Percentiles rank a stretch among this genome's conserved stretches.
phyloP scores from a whole-genome alignment of 1,139 yeast genomes.

The Candida albicans region DNA sequence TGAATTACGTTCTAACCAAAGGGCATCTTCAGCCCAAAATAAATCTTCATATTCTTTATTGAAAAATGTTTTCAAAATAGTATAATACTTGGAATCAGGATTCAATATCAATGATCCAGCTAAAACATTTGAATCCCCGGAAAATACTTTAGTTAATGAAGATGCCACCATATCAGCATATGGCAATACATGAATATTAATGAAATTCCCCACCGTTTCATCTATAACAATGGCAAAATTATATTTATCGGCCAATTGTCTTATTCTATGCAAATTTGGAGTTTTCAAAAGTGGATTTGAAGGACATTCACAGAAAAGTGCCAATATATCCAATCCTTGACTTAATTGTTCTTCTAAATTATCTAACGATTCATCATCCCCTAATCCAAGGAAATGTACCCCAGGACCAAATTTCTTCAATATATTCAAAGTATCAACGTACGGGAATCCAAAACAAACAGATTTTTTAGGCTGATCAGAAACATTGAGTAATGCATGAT shows the following conservation, averaged over 20 bases:
- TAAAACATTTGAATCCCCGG: slow-evolving; percentile 95
- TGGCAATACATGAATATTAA: slow-evolving; percentile 79
- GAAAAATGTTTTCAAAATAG: slow-evolving; percentile 52
- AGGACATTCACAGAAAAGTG: slow-evolving; percentile 89
- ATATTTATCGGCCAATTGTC: slow-evolving; percentile 64
- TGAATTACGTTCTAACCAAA: slow-evolving; percentile 87
- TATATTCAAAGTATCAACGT: slow-evolving; percentile 86
- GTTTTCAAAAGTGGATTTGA: slow-evolving; percentile 86
- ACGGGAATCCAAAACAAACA: slow-evolving; percentile 93
- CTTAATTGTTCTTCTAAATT: slow-evolving; percentile 62
- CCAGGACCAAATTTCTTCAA: slow-evolving; percentile 89
- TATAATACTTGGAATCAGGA: slow-evolving; percentile 58
- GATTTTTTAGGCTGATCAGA: slow-evolving; percentile 47
- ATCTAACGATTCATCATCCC: slow-evolving; percentile 71
- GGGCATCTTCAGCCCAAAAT: slow-evolving; percentile 93
- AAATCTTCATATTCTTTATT: slow-evolving; percentile 63
- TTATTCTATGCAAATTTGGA: slow-evolving; percentile 68
- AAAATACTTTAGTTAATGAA: slow-evolving; percentile 86
- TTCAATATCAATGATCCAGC: slow-evolving; percentile 87
- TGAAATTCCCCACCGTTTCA: slow-evolving; percentile 90
- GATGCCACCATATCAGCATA: slow-evolving; percentile 84
- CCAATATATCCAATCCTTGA: slow-evolving; percentile 61
- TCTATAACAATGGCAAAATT: slow-evolving; percentile 82
- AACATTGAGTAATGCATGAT: slow-evolving; percentile 55
- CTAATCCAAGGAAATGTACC: slow-evolving; percentile 78